Evolutionary conservation across 2,329 filamentous ascomycete genomes (phyloP), one percentile per base, ranked within the genome.

Genomic region (Diaporthe australafricana): DNA sequence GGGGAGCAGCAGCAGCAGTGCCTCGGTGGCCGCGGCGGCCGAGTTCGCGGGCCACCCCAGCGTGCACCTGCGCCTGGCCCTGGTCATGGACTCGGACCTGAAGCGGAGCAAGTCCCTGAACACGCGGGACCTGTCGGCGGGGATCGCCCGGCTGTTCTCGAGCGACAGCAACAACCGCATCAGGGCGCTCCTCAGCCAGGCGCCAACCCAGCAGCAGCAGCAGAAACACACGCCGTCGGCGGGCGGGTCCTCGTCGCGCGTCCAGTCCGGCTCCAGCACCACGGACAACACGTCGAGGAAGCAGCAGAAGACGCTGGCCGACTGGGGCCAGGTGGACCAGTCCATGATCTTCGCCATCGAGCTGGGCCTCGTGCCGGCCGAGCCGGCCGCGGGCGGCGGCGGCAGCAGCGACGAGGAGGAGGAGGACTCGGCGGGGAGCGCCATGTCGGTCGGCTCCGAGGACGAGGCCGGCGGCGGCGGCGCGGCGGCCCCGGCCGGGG

Each of bases 1-100:
- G n/a, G n/a, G n/a, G n/a, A n/a, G n/a, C n/a, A n/a, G n/a, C n/a
- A 52, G 27, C 6, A 30, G 22, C 17, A 70, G 8, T 16, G 65
- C 72, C 8, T 75, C 77, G 20, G 72, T 32, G 22, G 76, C n/a
- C n/a, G n/a, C 62, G 68, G 69, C 38, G 14, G 40, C 71, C 16
- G 68, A 55, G 8, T 77, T 85, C 16, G 81, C 82, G 9, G 79
- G 79, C 0, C 80, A 84, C 40, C 83, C 83, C 0, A 79, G 79
- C 11, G 80, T 79, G 8, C 85, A 85, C 70, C 77, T 85, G 12
- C 81, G 83, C 2, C 77, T 86, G 5, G 83, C 84, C 5, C 79
- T 86, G 76, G 82, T 83, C 3, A 81, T 85, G 78, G 83, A 84
- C 62, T 77, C 84, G 22, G 83, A 81, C 30, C 79, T 85, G 14